These are phyloP conservation scores for Peronosclerospora sorghi DNA, from an alignment of 352 stramenopile genomes.

Conservation along the genomic window DNA sequence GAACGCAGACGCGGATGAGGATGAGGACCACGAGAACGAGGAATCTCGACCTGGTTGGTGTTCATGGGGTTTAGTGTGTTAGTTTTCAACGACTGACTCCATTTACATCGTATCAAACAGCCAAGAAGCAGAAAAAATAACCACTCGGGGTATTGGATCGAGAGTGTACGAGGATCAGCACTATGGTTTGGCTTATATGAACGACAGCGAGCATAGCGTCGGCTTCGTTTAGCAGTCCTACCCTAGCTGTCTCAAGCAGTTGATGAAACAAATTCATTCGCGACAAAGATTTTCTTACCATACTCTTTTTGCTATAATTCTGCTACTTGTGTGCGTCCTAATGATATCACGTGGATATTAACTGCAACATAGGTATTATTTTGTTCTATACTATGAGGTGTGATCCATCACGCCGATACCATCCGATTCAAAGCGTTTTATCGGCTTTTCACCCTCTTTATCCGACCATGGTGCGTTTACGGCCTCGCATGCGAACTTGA, in stretches of 20 bases:
- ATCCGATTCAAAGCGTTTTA: too few relatives aligned
- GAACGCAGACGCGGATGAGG: slow-evolving; percentile 27
- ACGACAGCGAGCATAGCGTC: neutral
- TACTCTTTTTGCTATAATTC: too few relatives aligned
- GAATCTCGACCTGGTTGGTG: slow-evolving; percentile 1
- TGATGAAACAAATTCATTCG: too few relatives aligned
- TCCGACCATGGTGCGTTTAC: slow-evolving; percentile 87
- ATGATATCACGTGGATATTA: too few relatives aligned
- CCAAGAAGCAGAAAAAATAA: slow-evolving; percentile 66
- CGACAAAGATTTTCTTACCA: too few relatives aligned
- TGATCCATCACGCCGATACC: too few relatives aligned
- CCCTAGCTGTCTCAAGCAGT: too few relatives aligned
- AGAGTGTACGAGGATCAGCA: neutral
- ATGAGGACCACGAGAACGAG: slow-evolving; percentile 20
- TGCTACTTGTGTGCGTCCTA: too few relatives aligned
- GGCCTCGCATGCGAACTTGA: slow-evolving; percentile 77
- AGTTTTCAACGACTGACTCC: neutral
- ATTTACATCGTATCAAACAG: slow-evolving; percentile 7
- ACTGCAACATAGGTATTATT: too few relatives aligned
- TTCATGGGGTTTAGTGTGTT: slow-evolving; percentile 1
- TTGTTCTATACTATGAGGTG: too few relatives aligned
- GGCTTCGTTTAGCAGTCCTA: neutral
- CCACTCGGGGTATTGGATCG: neutral
- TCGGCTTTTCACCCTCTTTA: slow-evolving; percentile 28
- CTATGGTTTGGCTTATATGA: neutral